Evolutionary conservation across 768 basidiomycete species (phyloP), one percentile per base, ranked within the genome.

Genomic region (Boletus patriciae): DNA sequence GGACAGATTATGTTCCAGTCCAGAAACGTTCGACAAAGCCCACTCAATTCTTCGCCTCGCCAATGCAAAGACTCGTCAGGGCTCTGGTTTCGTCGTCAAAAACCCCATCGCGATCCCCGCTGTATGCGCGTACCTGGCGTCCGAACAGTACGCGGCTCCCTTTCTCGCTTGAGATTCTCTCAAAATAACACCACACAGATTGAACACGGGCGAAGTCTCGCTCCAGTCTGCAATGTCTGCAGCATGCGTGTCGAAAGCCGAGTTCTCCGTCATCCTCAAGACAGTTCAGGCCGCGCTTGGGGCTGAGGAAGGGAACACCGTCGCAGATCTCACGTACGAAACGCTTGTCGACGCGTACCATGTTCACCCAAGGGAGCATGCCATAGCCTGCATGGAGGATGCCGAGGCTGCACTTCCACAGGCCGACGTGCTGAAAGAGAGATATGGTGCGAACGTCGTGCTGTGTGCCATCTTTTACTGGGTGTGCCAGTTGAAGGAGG

Each of bases 401-500:
- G 67, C 68, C 23, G 77, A 80, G 59, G 59, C 47, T 2, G 61
- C 52, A 0, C 50, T 72, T 19, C 62, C 61, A 6, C 50, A 23
- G 1, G 36, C 54, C n/a, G 37, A 58, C 3, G 27, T 65, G 27
- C 33, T 72, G 11, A 66, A 52, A 50, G 51, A 62, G 12, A 59
- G 49, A 25, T 51, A 72, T n/a, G 61, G 68, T 19, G 40, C 46
- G 0, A 49, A 53, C 36, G 55, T 66, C 16, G 66, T 77, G 23
- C 71, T 63, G 40, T 77, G 73, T 44, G 74, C 74, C 4, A 63
- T 81, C 4, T 83, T 80, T 62, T 77, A 72, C 50, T 83, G 81
- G 81, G 71, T 77, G 3, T 78, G 71, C 47, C 73, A 73, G 40
- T 45, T 73, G 37, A 65, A 75, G 33, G 74, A 75, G 64, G 80